These are phyloP conservation scores for Macrocybe gigantea DNA, from an alignment of 768 basidiomycete genomes.

Conservation along the genomic window DNA sequence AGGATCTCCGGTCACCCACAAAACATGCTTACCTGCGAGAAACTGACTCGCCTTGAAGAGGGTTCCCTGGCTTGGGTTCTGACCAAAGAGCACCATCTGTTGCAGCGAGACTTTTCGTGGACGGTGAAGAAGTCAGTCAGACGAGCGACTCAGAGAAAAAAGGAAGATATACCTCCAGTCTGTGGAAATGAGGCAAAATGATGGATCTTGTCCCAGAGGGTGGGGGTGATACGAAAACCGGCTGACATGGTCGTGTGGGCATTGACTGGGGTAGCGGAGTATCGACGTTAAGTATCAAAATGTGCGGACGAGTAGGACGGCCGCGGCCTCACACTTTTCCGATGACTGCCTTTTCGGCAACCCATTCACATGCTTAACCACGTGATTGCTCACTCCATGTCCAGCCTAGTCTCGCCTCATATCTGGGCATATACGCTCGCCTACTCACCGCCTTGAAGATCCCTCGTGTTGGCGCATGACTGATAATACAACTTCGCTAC, in stretches of 20 bases:
- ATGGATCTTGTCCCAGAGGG: constrained; percentile 77
- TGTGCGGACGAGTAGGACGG: too few species aligned
- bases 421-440: too few species aligned
- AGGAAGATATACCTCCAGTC: constrained; percentile 52
- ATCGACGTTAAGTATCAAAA: too few species aligned
- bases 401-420: too few species aligned
- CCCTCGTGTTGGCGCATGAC: too few species aligned
- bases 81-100: constrained; percentile 97
- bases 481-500: too few species aligned
- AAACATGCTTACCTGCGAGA: constrained; percentile 50
- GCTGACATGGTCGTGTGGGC: constrained; percentile 35
- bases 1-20: not conserved
- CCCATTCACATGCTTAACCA: too few species aligned
- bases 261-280: too few species aligned
- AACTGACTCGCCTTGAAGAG: constrained; percentile 90
- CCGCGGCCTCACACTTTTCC: too few species aligned
- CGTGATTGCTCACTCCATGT: too few species aligned
- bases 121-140: not conserved
- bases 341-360: too few species aligned
- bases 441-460: too few species aligned
- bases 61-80: constrained; percentile 93
- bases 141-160: not conserved
- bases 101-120: constrained; percentile 71
- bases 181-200: constrained; percentile 85
- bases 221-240: constrained; percentile 58